Conservation (phyloP, 1,284 basidiomycete species). For the Apiotrichum domesticum region DNA sequence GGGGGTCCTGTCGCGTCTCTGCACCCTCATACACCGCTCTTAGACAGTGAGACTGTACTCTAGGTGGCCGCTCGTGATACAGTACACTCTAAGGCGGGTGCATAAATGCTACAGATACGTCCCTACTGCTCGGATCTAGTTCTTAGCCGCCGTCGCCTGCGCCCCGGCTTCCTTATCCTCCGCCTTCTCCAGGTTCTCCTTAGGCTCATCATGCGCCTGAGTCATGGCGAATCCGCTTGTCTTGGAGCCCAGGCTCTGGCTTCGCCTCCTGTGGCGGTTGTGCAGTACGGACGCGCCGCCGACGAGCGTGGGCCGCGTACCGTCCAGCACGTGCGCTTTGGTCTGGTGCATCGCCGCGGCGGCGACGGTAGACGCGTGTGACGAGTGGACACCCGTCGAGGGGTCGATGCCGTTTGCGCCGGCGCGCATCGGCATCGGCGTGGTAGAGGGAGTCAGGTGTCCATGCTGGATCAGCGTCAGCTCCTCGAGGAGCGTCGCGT, state of each 20-base stretch:
- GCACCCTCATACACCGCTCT: too few species aligned
- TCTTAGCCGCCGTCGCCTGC: too few species aligned
- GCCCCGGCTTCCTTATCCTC: too few species aligned
- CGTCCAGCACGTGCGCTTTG: slow-evolving; percentile 6
- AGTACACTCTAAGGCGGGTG: too few species aligned
- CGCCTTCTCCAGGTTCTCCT: not conserved
- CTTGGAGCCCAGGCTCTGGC: slow-evolving; percentile 9
- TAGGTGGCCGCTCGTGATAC: too few species aligned
- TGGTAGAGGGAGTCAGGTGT: slow-evolving; percentile 23
- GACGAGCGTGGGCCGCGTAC: slow-evolving; percentile 9
- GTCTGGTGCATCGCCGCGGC: slow-evolving; percentile 18
- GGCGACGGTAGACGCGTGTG: slow-evolving; percentile 11
- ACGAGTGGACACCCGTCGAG: not conserved
- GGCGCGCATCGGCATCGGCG: slow-evolving; percentile 26
- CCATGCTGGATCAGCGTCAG: slow-evolving; percentile 48
- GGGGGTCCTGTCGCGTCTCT: too few species aligned
- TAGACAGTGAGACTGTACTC: too few species aligned
- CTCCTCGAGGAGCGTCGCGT: slow-evolving; percentile 82
- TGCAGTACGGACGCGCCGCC: slow-evolving; percentile 28
- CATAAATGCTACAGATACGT: too few species aligned
- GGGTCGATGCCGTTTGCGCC: not conserved
- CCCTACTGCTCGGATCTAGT: too few species aligned
- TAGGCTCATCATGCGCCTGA: not conserved
- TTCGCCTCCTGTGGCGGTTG: slow-evolving; percentile 25
- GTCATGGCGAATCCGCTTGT: not conserved